Evolutionary conservation across 164 flowering plant genomes (phyloP).

Genomic region (grape (Vitis vinifera)): DNA sequence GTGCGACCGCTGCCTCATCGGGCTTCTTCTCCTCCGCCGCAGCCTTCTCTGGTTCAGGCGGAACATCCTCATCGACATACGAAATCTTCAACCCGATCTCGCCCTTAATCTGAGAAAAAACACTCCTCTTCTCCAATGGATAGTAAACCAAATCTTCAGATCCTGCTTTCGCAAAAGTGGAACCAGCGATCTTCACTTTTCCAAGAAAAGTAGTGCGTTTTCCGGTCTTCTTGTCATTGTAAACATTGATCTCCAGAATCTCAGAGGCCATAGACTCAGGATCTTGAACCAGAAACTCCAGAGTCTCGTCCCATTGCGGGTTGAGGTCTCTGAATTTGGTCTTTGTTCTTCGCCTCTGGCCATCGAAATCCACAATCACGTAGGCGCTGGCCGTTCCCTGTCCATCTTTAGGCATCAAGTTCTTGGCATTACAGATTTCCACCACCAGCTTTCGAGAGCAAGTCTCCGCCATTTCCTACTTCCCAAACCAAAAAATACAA

Average conservation of each 20-base stretch:
- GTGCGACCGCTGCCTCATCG: constrained; percentile 22
- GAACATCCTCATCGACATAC: constrained; percentile 58
- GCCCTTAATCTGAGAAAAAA: constrained; percentile 90
- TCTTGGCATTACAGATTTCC: constrained; percentile 73
- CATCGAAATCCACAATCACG: constrained; percentile 79
- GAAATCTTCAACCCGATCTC: constrained; percentile 78
- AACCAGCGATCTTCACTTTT: constrained; percentile 71
- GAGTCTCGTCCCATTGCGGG: constrained; percentile 87
- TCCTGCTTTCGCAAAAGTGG: constrained; percentile 44
- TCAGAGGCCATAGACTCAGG: constrained; percentile 57
- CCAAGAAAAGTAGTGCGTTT: constrained; percentile 78
- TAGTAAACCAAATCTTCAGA: constrained; percentile 62
- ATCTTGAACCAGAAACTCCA: constrained; percentile 75
- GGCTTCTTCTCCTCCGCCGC: constrained; percentile 26
- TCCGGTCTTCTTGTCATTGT: constrained; percentile 75
- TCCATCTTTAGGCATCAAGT: constrained; percentile 96
- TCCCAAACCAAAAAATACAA: too few species aligned
- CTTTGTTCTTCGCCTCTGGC: constrained; percentile 80
- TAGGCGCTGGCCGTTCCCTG: constrained; percentile 93
- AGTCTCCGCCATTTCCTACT: constrained; percentile 36
- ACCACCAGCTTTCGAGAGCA: constrained; percentile 59
- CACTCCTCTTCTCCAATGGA: constrained; percentile 95
- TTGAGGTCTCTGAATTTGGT: constrained; percentile 76
- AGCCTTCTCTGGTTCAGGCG: constrained; percentile 25
- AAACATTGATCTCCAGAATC: constrained; percentile 65